These are phyloP conservation scores for Fistulina hepatica DNA, from an alignment of 1,284 basidiomycete species.

Conservation along the genomic window DNA sequence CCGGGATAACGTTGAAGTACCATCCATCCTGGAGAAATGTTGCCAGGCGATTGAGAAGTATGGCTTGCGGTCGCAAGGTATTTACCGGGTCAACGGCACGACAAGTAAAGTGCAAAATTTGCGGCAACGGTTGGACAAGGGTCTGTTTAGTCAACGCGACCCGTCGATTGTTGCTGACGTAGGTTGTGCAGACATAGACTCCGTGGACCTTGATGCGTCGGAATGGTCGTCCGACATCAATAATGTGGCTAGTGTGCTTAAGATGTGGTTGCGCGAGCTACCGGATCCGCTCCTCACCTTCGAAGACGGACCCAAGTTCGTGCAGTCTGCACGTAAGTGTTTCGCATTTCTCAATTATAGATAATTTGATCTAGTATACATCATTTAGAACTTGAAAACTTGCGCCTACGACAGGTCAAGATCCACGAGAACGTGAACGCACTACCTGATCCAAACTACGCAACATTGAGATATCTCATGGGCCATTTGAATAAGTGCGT, in stretches of 20 bases:
- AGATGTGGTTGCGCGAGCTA: conserved; percentile 94
- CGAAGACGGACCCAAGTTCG: conserved; percentile 80
- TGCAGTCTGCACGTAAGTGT: conserved; percentile 86
- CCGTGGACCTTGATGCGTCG: conserved; percentile 75
- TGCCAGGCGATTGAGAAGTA: conserved; percentile 86
- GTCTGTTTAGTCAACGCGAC: conserved; percentile 32
- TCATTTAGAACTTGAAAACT: conserved; percentile 77
- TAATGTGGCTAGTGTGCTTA: conserved; percentile 87
- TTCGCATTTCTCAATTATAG: conserved; percentile 8
- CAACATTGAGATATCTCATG: conserved; percentile 93
- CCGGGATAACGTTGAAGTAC: conserved; percentile 84
- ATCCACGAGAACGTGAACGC: conserved; percentile 97
- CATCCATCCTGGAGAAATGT: conserved; percentile 82
- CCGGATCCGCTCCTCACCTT: conserved; percentile 90
- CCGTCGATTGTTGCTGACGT: conserved; percentile 5
- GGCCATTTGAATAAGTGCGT: conserved; percentile 82
- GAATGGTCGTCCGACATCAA: conserved; percentile 95
- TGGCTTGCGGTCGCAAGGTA: conserved; percentile 77
- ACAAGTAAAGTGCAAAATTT: conserved; percentile 80
- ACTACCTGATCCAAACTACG: conserved; percentile 95
- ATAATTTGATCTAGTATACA: conserved; percentile 4
- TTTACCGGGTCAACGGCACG: conserved; percentile 91
- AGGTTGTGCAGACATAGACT: conserved; percentile 66
- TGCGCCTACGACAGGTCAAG: conserved; percentile 86
- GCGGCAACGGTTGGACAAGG: conserved; percentile 79